Evolutionary conservation across 805 yeast genomes (phyloP), one percentile per base, ranked within the genome.

Genomic region (Candida parachauliodes): DNA sequence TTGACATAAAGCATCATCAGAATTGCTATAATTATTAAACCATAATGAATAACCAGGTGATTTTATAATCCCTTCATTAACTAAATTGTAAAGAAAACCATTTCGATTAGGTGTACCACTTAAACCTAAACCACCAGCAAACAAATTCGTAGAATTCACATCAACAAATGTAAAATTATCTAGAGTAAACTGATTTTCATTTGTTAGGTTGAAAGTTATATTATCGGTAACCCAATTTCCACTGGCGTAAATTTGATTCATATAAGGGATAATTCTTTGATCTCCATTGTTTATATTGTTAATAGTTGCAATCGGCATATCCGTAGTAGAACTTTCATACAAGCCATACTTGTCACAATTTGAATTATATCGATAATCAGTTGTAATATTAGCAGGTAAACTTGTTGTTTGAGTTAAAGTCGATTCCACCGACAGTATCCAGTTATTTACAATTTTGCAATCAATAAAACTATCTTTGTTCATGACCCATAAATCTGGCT

Each of bases 401-500:
- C 33, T 17, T 2, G 35, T 27, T 15, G 39, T 5, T 23, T 18
- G 21, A 10, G 37, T 12, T 9, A 28, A 21, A 7, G 27, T 17
- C 1, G 35, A 11, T 18, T 30, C 41, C 28, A 47, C 50, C 7
- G 48, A 43, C 10, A 37, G 20, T 40, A 44, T 49, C 60, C 59
- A 59, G 1, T 18, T 20, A 32, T 35, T 30, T 8, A 59, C 32
- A 15, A 45, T 47, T 9, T 38, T 30, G 42, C 72, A 67, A 28
- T 49, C 48, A 26, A 47, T 41, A 31, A 62, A 42, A 3, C 36
- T 31, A 11, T 52, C 36, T 5, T 52, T 57, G 37, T 62, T 50
- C 46, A 66, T 44, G 14, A 61, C 62, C 71, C 71, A 67, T 2
- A 63, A 28, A 12, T 65, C 64, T 5, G 67, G 66, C 46, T 61